Evolutionary conservation across 2,329 filamentous ascomycete genomes (phyloP).

Genomic region (Tolypocladium pustulatum): DNA sequence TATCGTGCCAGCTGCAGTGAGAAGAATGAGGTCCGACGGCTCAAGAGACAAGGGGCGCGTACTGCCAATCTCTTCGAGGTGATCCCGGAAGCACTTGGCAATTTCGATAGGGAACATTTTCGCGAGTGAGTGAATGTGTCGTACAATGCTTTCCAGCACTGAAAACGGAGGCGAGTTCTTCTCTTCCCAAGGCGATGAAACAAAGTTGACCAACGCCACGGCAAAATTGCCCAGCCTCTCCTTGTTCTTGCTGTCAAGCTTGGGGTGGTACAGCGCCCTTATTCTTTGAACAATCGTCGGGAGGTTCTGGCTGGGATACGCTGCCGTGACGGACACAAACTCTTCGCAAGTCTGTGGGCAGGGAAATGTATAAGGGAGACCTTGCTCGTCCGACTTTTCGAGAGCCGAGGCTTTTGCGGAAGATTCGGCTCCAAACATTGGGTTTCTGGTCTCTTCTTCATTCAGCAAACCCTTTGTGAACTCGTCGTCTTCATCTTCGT

Average conservation of each 20-base stretch:
- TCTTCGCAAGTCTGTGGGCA: slow-evolving; percentile 74
- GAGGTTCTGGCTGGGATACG: slow-evolving; percentile 52
- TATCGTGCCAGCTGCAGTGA: slow-evolving; percentile 73
- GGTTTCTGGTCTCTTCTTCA: slow-evolving; percentile 43
- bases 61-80: slow-evolving; percentile 48
- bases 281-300: slow-evolving; percentile 81
- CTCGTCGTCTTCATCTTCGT: slow-evolving; percentile 50
- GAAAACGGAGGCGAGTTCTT: slow-evolving; percentile 46
- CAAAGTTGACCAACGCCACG: slow-evolving; percentile 52
- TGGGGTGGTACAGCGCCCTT: slow-evolving; percentile 83
- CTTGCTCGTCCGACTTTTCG: slow-evolving; percentile 35
- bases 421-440: slow-evolving; percentile 37
- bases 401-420: slow-evolving; percentile 24
- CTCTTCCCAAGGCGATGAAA: slow-evolving; percentile 36
- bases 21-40: slow-evolving; percentile 66
- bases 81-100: slow-evolving; percentile 64
- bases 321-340: slow-evolving; percentile 55
- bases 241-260: slow-evolving; percentile 77
- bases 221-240: slow-evolving; percentile 63
- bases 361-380: slow-evolving; percentile 72
- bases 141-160: slow-evolving; percentile 67
- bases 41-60: slow-evolving; percentile 40
- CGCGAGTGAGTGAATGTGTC: slow-evolving; percentile 86
- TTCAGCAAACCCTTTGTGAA: slow-evolving; percentile 60
- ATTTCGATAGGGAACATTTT: slow-evolving; percentile 76